Evolutionary conservation across 2,329 filamentous ascomycete genomes (phyloP), one percentile per base, ranked within the genome.

Genomic region (Bipolaris cookei): DNA sequence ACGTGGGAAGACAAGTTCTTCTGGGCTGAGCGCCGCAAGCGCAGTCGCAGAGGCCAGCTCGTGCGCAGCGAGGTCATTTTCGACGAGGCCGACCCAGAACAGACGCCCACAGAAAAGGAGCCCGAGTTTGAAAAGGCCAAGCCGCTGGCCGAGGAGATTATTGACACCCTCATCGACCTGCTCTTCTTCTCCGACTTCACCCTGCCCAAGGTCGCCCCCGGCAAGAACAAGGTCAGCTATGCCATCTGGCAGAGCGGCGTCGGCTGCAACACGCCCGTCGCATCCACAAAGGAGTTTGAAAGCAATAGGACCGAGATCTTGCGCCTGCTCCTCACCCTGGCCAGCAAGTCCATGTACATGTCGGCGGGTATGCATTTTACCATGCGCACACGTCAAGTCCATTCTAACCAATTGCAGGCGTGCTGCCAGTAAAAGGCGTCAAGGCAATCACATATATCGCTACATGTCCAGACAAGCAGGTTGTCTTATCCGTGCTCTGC

Each of bases 211-310:
- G 85, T 90, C 39, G 83, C 87, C 13, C 83, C 87, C 54, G 86
- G 86, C 51, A 92, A 90, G 71, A 84, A 85, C 61, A 96, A 95
- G 75, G 90, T 97, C 54, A 90, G 89, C 6, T 97, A 95, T 77
- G 90, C 92, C 51, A 98, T 99, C 73, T 99, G 95, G 95, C 92
- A 97, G 79, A 98, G 91, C 72, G 95, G 95, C 45, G 94, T 99
- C 28, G 95, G 95, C 13, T 98, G 94, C 81, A 96, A 97, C 76
- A 91, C 90, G 14, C 87, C 92, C 4, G 88, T 96, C 66, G 89
- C 89, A 8, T 94, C 92, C 3, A 97, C 89, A 50, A 96, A 92
- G 75, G 93, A 98, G 69, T 89, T 91, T 56, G 95, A 99, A 79
- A 96, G 85, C 79, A 97, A 97, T 76, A 87, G 95, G 57, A 92